phyloP scores from a whole-genome alignment of 768 basidiomycete genomes.

The Lactarius evosmus region DNA sequence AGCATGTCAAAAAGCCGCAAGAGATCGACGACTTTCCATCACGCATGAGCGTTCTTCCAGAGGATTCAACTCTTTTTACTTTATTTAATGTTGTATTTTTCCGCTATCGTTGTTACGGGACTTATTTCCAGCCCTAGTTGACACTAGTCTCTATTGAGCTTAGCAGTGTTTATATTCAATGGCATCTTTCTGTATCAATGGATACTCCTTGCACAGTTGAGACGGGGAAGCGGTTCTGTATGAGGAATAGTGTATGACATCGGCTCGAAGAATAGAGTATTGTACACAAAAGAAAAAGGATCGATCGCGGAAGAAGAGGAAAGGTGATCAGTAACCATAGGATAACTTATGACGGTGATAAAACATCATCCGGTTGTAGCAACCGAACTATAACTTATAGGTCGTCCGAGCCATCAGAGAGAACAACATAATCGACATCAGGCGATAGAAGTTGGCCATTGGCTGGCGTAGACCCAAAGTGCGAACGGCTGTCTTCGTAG shows the following conservation, averaged over 20 bases:
- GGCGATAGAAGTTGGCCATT: constrained; percentile 20
- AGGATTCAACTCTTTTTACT: neutral
- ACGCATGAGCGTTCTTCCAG: constrained; percentile 9
- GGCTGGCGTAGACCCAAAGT: constrained; percentile 34
- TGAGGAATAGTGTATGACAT: neutral
- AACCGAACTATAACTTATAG: constrained; percentile 19
- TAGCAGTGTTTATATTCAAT: constrained; percentile 3
- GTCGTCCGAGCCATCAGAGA: constrained; percentile 65
- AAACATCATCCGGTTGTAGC: neutral
- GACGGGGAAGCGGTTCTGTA: neutral
- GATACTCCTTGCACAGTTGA: neutral
- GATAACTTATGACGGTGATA: neutral
- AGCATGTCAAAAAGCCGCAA: constrained; percentile 21
- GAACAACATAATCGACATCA: constrained; percentile 62
- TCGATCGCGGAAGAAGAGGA: neutral
- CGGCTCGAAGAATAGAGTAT: constrained; percentile 1
- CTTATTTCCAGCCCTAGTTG: constrained; percentile 3
- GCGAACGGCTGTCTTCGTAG: constrained; percentile 56
- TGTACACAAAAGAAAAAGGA: constrained; percentile 4
- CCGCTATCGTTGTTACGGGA: neutral
- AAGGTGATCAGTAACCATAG: neutral
- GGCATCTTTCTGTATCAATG: constrained; percentile 9
- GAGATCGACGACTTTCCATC: constrained; percentile 20
- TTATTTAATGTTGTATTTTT: constrained; percentile 1
- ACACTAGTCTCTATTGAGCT: constrained; percentile 9